A percentile compares a stretch with the other conserved stretches of the same genome.
phyloP scores from a whole-genome alignment of 768 basidiomycete species.

The Hericium coralloides region DNA sequence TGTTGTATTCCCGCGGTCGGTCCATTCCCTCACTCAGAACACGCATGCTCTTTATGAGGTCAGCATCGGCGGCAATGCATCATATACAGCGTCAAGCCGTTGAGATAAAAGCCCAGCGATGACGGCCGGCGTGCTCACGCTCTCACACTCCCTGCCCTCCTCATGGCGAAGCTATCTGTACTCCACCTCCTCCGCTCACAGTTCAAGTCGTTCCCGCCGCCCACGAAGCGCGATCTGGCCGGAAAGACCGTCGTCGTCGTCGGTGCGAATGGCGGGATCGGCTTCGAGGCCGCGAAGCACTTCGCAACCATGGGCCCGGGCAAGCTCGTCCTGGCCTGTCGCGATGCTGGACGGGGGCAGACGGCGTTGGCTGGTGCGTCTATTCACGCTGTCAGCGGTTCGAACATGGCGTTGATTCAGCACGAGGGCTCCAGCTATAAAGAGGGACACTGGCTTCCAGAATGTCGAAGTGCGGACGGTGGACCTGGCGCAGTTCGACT shows the following conservation, averaged over 20 bases:
- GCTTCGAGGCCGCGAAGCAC: slow-evolving; percentile 12
- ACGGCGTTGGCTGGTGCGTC: slow-evolving; percentile 6
- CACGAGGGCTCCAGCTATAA: slow-evolving; percentile 15
- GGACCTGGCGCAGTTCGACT: slow-evolving; percentile 18
- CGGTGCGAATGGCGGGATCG: slow-evolving; percentile 12
- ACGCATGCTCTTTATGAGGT: slow-evolving; percentile 5
- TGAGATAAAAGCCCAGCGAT: too few species aligned
- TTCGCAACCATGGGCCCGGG: slow-evolving; percentile 12
- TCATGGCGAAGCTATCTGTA: slow-evolving; percentile 5
- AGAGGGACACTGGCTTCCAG: slow-evolving; percentile 8
- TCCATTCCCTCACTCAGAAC: too few species aligned
- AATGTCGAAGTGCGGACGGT: slow-evolving; percentile 16
- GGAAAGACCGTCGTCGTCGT: slow-evolving; percentile 14
- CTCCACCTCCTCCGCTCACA: slow-evolving; percentile 3
- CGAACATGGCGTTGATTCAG: not conserved
- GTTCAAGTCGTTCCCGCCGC: slow-evolving; percentile 3
- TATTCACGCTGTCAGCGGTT: not conserved
- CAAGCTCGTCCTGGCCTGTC: slow-evolving; percentile 8
- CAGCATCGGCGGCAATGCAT: not conserved
- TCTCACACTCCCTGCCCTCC: not conserved
- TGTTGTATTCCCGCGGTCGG: too few species aligned
- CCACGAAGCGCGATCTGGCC: slow-evolving; percentile 2
- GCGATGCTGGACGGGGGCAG: slow-evolving; percentile 6
- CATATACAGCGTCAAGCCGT: too few species aligned
- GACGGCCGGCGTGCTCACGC: too few species aligned